These are phyloP conservation scores for Pleoardoris graminearum DNA, from an alignment of 2,329 filamentous ascomycete genomes.

Conservation along the genomic window DNA sequence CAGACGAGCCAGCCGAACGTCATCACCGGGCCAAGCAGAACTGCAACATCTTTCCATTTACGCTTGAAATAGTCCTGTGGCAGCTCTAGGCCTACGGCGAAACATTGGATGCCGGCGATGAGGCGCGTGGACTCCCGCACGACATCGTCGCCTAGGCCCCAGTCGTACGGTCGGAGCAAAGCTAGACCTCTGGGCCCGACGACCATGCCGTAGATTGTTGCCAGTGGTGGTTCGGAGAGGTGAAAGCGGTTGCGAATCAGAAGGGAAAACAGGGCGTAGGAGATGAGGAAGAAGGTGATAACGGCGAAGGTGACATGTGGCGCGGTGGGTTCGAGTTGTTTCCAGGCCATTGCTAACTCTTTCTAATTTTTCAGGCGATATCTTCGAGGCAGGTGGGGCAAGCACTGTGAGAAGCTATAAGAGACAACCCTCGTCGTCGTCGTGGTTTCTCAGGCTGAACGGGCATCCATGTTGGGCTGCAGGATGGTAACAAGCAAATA, in stretches of 20 bases:
- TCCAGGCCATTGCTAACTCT: conserved; percentile 43
- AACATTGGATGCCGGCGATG: conserved; percentile 51
- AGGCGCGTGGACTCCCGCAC: conserved; percentile 50
- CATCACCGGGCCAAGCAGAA: conserved; percentile 59
- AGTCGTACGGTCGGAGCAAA: conserved; percentile 46
- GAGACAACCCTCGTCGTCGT: background rate
- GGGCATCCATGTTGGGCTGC: background rate
- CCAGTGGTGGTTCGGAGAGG: conserved; percentile 54
- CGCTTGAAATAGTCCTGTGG: conserved; percentile 53
- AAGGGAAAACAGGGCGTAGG: conserved; percentile 51
- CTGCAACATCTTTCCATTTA: conserved; percentile 56
- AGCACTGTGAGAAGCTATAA: no score
- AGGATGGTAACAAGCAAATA: background rate
- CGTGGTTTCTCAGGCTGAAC: background rate
- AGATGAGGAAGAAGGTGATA: conserved; percentile 51
- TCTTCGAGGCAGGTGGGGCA: no score
- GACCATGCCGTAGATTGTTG: conserved; percentile 51
- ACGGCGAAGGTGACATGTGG: conserved; percentile 52
- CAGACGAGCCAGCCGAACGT: conserved; percentile 54
- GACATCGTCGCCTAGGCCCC: conserved; percentile 49
- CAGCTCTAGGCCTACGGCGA: conserved; percentile 44
- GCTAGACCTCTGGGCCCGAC: conserved; percentile 48
- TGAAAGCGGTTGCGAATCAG: conserved; percentile 54
- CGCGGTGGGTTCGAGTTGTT: conserved; percentile 52
- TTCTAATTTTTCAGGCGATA: background rate